These are phyloP conservation scores for Russula emetica DNA, from an alignment of 768 basidiomycete genomes.

Conservation along the genomic window DNA sequence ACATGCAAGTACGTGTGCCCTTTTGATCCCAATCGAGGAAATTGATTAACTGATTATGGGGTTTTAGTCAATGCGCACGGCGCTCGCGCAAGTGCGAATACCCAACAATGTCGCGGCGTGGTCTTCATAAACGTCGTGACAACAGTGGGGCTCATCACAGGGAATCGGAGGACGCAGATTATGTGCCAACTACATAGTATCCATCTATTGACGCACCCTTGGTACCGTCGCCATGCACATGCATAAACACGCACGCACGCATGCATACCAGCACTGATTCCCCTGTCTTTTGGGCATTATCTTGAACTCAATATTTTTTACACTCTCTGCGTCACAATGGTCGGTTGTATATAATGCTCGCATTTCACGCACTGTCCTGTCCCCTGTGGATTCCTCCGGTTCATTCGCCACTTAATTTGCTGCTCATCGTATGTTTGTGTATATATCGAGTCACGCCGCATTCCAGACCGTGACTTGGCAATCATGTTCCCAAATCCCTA, in stretches of 20 bases:
- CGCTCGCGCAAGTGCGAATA: slow-evolving; percentile 28
- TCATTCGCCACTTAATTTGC: not conserved
- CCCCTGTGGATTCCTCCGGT: slow-evolving; percentile 1
- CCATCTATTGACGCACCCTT: not conserved
- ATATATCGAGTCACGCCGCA: slow-evolving; percentile 12
- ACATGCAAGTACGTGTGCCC: slow-evolving; percentile 27
- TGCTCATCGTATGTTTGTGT: slow-evolving; percentile 13
- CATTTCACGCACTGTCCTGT: not conserved
- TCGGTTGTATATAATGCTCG: slow-evolving; percentile 21
- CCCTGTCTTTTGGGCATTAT: slow-evolving; percentile 18
- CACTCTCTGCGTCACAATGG: slow-evolving; percentile 1
- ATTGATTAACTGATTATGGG: slow-evolving; percentile 3
- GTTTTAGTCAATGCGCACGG: slow-evolving; percentile 26
- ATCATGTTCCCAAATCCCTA: not conserved
- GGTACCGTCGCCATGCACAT: not conserved
- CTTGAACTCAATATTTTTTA: slow-evolving; percentile 4
- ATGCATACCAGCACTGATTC: not conserved
- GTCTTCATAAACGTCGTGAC: slow-evolving; percentile 28
- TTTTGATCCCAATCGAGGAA: slow-evolving; percentile 2
- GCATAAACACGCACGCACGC: not conserved
- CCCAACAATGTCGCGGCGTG: slow-evolving; percentile 28
- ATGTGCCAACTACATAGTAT: slow-evolving; percentile 18
- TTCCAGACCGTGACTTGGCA: slow-evolving; percentile 13
- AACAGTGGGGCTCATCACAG: slow-evolving; percentile 14
- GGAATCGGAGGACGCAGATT: slow-evolving; percentile 22